Evolutionary conservation across 306 rosid species (phyloP), one percentile per base, ranked within the genome.

Genomic region (Acacia acuminata): DNA sequence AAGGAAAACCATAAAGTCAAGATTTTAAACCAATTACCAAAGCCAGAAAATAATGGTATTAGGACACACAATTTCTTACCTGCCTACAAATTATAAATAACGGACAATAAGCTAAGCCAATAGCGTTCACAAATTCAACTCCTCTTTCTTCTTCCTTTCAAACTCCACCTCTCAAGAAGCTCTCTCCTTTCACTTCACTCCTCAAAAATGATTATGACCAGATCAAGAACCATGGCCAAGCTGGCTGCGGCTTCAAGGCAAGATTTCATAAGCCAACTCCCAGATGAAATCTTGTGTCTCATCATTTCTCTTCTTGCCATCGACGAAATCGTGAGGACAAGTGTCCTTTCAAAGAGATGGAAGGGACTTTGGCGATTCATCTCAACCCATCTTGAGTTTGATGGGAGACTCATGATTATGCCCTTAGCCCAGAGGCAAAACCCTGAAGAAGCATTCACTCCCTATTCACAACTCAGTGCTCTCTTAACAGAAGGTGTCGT

Each of bases 201-300:
- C 65, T 0, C 14, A 10, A 24, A 58, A 56, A 56, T 58, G 65
- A 6, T 22, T 22, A 22, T 8, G 65, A 58, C 65, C 30, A 58
- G 65, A 58, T 58, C 65, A 58, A 58, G 30, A 58, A 58, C 65
- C 65, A 58, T 22, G 65, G 65, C 65, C 65, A 58, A n/a, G 65
- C 65, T 22, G 6, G 65, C 65, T 22, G 13, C 11, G 3, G 13
- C 65, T 58, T 10, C 25, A 58, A 22, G 27, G 65, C 25, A 3
- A n/a, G 65, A 58, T 22, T 10, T n/a, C 30, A 58, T 58, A 22
- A 58, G 65, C 65, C 65, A 22, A 22, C 65, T 58, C 7, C 65
- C 65, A 22, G 14, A 58, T 58, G 65, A 58, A 10, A 58, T 58
- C 65, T 22, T 58, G 30, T 24, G 25, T 13, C 7, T 58, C 1